Percentiles rank a stretch among this genome's conserved stretches.
Evolutionary conservation across 1,284 basidiomycete genomes (phyloP).

Genomic region (Rhodotorula sp.): DNA sequence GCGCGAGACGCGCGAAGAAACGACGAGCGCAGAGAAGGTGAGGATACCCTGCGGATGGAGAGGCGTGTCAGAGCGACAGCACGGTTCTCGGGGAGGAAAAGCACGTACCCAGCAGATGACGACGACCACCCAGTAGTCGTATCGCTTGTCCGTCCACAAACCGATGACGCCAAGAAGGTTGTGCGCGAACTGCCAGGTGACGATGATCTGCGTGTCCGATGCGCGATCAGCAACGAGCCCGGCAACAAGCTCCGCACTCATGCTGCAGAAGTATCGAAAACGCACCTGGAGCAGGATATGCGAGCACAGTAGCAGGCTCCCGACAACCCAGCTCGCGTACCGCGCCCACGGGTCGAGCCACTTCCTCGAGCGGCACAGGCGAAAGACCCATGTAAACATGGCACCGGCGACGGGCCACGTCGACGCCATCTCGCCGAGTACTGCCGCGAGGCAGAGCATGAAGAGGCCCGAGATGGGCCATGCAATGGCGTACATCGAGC

Average conservation of each 20-base stretch:
- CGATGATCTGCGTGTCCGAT: conserved; percentile 34
- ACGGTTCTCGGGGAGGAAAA: not conserved
- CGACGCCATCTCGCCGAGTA: conserved; percentile 44
- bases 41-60: conserved; percentile 29
- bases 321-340: conserved; percentile 44
- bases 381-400: conserved; percentile 46
- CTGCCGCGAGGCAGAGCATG: conserved; percentile 43
- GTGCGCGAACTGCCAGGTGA: conserved; percentile 44
- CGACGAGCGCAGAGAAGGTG: conserved; percentile 38
- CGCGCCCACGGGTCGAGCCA: conserved; percentile 41
- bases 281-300: conserved; percentile 41
- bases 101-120: conserved; percentile 39
- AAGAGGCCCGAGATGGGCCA: conserved; percentile 47
- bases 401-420: conserved; percentile 46
- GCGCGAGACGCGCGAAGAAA: conserved; percentile 37
- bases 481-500: conserved; percentile 43
- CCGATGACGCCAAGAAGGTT: conserved; percentile 42
- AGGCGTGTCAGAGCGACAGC: not conserved
- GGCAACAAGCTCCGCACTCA: not conserved
- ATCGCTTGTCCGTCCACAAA: conserved; percentile 33
- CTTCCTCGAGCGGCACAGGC: conserved; percentile 39
- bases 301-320: conserved; percentile 42
- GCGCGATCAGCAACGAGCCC: not conserved
- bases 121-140: conserved; percentile 37
- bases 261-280: not conserved